Evolutionary conservation across 176 grass and related monocot genomes (phyloP), one percentile per base, ranked within the genome.

Genomic region (Musa acuminata): DNA sequence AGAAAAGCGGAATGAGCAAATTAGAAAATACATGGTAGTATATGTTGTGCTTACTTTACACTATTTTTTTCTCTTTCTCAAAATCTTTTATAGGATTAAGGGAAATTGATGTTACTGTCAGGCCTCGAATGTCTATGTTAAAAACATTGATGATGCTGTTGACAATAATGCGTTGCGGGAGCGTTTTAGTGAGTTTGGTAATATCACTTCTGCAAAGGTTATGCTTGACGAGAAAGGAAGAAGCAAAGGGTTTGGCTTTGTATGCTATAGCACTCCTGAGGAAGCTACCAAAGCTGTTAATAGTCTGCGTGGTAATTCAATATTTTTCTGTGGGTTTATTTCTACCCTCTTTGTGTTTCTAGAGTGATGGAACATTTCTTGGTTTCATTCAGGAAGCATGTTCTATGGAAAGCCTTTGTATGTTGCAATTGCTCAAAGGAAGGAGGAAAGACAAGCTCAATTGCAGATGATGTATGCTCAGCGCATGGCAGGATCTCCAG

Each of bases 181-280:
- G 55, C 53, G 74, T 21, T 99, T 99, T n/a, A 75, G 72, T 66
- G 85, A 94, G 76, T 99, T 82, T 79, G 95, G 90, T 49, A 84
- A 54, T 48, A 91, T 99, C 51, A 87, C 84, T 78, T 99, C 95
- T 1, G 76, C 79, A 27, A 94, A 93, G 67, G 83, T 98, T 50
- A 98, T 98, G 95, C 82, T 76, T 51, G 85, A 89, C 74, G 88
- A 94, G 5, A 88, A 84, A 80, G 90, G 90, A 13, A 75, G 88
- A 65, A 98, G 95, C 22, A 93, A 88, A 84, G 88, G 95, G 19
- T 98, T 93, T 53, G 95, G 95, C 0, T 98, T 98, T 50, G 90
- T 98, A 49, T 98, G 95, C 69, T 98, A 77, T 16, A 85, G 58
- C 73, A 87, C 72, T 53, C 86, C 88, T 0, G 95, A 94, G 62